Percentiles rank a stretch among this genome's conserved stretches.
phyloP scores from a whole-genome alignment of 352 stramenopile genomes.

The Blastocystis sp. region DNA sequence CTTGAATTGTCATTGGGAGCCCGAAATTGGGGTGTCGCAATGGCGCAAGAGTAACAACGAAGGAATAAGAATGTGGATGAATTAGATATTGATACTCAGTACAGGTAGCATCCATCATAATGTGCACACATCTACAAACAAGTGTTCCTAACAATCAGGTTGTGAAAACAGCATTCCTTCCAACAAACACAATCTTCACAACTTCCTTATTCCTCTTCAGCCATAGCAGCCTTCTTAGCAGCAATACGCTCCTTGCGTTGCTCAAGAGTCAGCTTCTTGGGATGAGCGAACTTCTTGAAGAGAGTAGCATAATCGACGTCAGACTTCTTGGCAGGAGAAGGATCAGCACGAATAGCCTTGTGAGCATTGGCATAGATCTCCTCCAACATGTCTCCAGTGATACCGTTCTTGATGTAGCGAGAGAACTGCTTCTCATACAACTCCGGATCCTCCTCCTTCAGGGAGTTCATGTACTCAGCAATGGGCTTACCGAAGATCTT shows the following conservation, averaged over 20 bases:
- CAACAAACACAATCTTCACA: slow-evolving; percentile 19
- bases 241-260: slow-evolving; percentile 86
- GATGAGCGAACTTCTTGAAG: slow-evolving; percentile 20
- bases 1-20: too few relatives aligned
- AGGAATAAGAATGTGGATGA: too few relatives aligned
- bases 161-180: too few relatives aligned
- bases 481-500: slow-evolving; percentile 95
- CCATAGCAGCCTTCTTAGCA: slow-evolving; percentile 87
- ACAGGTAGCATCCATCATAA: too few relatives aligned
- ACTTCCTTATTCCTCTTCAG: slow-evolving; percentile 1
- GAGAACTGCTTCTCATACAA: slow-evolving; percentile 91
- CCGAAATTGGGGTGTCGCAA: too few relatives aligned
- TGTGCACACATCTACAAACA: too few relatives aligned
- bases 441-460: slow-evolving; percentile 96
- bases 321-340: slow-evolving; percentile 82
- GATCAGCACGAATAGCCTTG: slow-evolving; percentile 91
- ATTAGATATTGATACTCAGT: too few relatives aligned
- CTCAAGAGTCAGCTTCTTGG: slow-evolving; percentile 81
- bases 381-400: slow-evolving; percentile 52
- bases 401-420: slow-evolving; percentile 75
- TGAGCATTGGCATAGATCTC: slow-evolving; percentile 84
- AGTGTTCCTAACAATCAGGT: too few relatives aligned
- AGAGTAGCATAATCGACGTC: slow-evolving; percentile 62
- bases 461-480: slow-evolving; percentile 92
- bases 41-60: too few relatives aligned